phyloP scores from a whole-genome alignment of 2,329 filamentous ascomycete species.

The Hysterium pulicare region DNA sequence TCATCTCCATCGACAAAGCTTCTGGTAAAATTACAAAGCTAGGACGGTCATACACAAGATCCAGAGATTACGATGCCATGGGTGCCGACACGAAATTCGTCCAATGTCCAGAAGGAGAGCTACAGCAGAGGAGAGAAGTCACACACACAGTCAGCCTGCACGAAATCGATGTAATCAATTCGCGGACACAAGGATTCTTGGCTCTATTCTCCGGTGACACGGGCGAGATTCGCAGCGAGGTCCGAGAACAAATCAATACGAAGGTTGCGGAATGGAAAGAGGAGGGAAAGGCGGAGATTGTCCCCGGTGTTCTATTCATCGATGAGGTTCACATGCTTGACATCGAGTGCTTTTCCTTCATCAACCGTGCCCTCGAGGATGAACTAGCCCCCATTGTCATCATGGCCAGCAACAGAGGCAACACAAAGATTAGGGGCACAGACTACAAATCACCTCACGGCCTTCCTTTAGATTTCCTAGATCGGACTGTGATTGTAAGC shows the following conservation, averaged over 20 bases:
- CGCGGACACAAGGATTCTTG: constrained; percentile 94
- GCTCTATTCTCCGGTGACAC: constrained; percentile 97
- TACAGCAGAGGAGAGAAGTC: constrained; percentile 95
- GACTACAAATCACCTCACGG: constrained; percentile 92
- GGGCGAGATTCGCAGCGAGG: constrained; percentile 94
- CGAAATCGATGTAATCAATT: constrained; percentile 99
- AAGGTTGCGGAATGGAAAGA: constrained; percentile 99
- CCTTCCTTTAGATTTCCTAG: constrained; percentile 90
- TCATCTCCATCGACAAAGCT: constrained; percentile 97
- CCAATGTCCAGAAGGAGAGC: constrained; percentile 93
- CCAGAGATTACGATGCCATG: constrained; percentile 98
- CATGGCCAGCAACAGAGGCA: constrained; percentile 96
- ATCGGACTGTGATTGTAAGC: constrained; percentile 93
- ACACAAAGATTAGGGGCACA: constrained; percentile 88
- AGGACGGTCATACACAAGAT: constrained; percentile 88
- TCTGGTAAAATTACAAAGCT: constrained; percentile 98
- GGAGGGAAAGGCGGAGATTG: constrained; percentile 97
- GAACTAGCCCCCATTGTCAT: constrained; percentile 96
- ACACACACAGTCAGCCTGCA: constrained; percentile 95
- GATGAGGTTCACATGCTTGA: constrained; percentile 99
- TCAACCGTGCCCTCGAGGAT: constrained; percentile 94
- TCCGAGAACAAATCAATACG: constrained; percentile 97
- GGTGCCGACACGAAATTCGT: constrained; percentile 97
- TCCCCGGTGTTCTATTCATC: constrained; percentile 95
- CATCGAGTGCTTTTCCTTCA: constrained; percentile 97